These are phyloP conservation scores for Friedmanniomyces endolithicus DNA, from an alignment of 495 filamentous ascomycete species.

Conservation along the genomic window DNA sequence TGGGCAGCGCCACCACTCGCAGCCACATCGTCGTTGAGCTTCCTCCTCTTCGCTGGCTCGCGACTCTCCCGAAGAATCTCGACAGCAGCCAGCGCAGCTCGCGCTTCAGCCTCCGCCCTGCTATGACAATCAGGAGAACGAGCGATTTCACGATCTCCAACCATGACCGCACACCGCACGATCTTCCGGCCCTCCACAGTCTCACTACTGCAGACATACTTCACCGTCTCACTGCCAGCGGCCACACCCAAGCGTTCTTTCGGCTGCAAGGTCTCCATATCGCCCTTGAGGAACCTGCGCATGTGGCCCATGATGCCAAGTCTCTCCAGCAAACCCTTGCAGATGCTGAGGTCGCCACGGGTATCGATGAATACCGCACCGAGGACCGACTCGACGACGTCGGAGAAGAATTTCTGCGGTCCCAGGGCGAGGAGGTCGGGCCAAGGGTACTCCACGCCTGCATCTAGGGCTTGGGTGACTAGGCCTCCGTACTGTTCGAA, in stretches of 20 bases:
- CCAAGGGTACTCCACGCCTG: constrained; percentile 59
- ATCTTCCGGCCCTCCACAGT: constrained; percentile 22
- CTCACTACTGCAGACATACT: constrained; percentile 27
- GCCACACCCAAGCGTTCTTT: constrained; percentile 54
- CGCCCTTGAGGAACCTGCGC: constrained; percentile 44
- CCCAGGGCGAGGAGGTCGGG: constrained; percentile 48
- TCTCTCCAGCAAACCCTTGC: constrained; percentile 45
- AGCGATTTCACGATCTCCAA: constrained; percentile 39
- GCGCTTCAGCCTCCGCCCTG: constrained; percentile 44
- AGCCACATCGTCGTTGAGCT: background rate
- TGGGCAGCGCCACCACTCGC: background rate
- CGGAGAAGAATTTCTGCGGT: constrained; percentile 71
- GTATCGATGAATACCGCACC: constrained; percentile 83
- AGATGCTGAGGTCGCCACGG: constrained; percentile 43
- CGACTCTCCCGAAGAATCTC: constrained; percentile 18
- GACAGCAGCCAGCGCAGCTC: constrained; percentile 43
- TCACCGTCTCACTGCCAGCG: constrained; percentile 39
- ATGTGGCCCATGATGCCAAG: constrained; percentile 56
- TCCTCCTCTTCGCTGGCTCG: background rate
- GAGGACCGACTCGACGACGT: constrained; percentile 68
- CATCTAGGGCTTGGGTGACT: constrained; percentile 40
- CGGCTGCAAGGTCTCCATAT: constrained; percentile 58
- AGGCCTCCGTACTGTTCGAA: constrained; percentile 37
- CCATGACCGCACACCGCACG: constrained; percentile 38
- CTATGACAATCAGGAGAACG: constrained; percentile 36